Evolutionary conservation across 495 filamentous ascomycete genomes (phyloP), one percentile per base, ranked within the genome.

Genomic region (Penicillium bovifimosum): DNA sequence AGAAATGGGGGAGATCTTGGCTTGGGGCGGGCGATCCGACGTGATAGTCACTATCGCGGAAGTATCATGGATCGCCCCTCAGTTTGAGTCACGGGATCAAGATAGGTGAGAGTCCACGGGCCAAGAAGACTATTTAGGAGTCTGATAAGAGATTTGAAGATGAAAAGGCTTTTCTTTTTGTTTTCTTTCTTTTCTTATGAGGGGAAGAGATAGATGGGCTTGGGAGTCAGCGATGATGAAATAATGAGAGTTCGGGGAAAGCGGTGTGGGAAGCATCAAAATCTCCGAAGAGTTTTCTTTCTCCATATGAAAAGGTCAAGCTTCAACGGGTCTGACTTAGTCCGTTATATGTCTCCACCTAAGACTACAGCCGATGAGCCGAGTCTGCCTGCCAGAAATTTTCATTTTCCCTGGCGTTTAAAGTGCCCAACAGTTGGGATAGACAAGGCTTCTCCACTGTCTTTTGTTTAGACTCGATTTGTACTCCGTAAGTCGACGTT

Each of bases 21-120:
- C n/a, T n/a, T n/a, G n/a, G n/a, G n/a, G 61, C 58, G 61, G 52
- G 49, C 55, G 49, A 58, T 58, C 58, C 20, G 45, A 46, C 49
- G 44, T 34, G 36, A 42, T 11, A 33, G 49, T 42, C 43, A 29
- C 14, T 43, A 31, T 43, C 4, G 28, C n/a, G 28, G n/a, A 43
- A 35, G 35, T 17, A 27, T 33, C 33, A 55, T 50, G 36, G 55
- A 66, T 57, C 45, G 58, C 49, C 52, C 52, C 52, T 50, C 20
- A 24, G 20, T 24, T 24, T 2, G 20, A 24, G 20, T 24, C 20
- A 24, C n/a, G n/a, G 20, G 4, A 24, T 24, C 20, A 24, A 24
- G 20, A 24, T 24, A 24, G 4, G 4, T 24, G 20, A 24, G 20
- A 24, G 2, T 24, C 20, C 20, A 24, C 20, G 4, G 20, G 20